Evolutionary conservation across 495 filamentous ascomycete genomes (phyloP).

Genomic region (Pseudotulostoma volvatum): DNA sequence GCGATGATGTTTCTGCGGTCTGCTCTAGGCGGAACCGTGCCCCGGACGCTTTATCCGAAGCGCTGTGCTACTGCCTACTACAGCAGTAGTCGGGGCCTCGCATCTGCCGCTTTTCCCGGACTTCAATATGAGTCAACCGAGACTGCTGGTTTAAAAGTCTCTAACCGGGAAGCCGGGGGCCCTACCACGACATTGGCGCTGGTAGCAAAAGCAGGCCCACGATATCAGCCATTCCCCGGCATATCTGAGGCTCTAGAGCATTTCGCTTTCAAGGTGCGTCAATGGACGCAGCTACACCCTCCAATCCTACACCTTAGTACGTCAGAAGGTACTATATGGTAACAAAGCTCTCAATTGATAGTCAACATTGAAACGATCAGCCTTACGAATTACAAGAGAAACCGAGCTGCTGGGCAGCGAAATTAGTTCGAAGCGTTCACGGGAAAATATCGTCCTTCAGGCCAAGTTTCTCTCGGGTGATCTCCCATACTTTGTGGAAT

Average conservation of each 20-base stretch:
- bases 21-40: slow-evolving; percentile 58
- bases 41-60: slow-evolving; percentile 54
- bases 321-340: not conserved
- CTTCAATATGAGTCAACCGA: slow-evolving; percentile 81
- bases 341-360: slow-evolving; percentile 25
- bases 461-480: slow-evolving; percentile 91
- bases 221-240: slow-evolving; percentile 79
- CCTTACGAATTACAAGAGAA: slow-evolving; percentile 84
- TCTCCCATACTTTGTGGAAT: slow-evolving; percentile 92
- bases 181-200: slow-evolving; percentile 80
- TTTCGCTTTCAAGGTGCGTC: slow-evolving; percentile 87
- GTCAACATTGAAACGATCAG: slow-evolving; percentile 74
- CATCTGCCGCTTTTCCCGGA: slow-evolving; percentile 61
- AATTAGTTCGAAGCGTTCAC: slow-evolving; percentile 69
- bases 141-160: slow-evolving; percentile 74
- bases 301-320: not conserved
- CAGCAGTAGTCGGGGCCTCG: slow-evolving; percentile 54
- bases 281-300: not conserved
- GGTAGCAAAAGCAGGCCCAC: slow-evolving; percentile 80
- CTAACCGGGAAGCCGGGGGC: slow-evolving; percentile 70
- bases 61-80: slow-evolving; percentile 35
- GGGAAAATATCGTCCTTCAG: slow-evolving; percentile 80
- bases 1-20: slow-evolving; percentile 74
- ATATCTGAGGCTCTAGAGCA: slow-evolving; percentile 77
- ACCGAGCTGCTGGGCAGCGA: slow-evolving; percentile 82